These are phyloP conservation scores for Nymphaea colorata DNA, from an alignment of 164 flowering plant genomes.

Conservation along the genomic window DNA sequence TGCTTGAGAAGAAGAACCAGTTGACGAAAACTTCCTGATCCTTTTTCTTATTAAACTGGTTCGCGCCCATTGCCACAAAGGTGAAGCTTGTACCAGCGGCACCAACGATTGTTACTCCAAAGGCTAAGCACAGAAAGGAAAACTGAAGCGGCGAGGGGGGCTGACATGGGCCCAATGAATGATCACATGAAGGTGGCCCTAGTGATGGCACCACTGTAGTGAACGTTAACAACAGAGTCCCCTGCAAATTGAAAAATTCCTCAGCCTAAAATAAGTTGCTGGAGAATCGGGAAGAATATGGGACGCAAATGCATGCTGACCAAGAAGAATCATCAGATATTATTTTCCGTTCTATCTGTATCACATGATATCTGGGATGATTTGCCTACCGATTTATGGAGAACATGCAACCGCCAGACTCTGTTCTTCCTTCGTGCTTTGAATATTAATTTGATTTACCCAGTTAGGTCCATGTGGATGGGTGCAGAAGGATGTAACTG, in stretches of 20 bases:
- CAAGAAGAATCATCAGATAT: too few relatives aligned
- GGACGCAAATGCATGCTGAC: too few relatives aligned
- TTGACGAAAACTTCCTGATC: constrained; percentile 37
- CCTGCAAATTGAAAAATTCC: constrained; percentile 17
- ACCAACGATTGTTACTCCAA: constrained; percentile 21
- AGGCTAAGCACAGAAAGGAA: constrained; percentile 15
- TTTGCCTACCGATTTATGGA: too few relatives aligned
- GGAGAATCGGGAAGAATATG: too few relatives aligned
- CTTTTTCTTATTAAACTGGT: constrained; percentile 23
- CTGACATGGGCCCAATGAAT: neutral
- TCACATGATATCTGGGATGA: too few relatives aligned
- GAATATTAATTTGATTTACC: too few relatives aligned
- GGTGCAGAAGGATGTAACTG: too few relatives aligned
- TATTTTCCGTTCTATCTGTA: too few relatives aligned
- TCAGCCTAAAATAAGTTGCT: too few relatives aligned
- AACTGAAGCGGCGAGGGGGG: constrained; percentile 15
- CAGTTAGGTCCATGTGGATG: too few relatives aligned
- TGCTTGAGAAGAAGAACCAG: constrained; percentile 31
- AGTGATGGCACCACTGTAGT: constrained; percentile 25
- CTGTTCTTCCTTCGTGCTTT: too few relatives aligned
- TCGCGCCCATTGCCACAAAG: constrained; percentile 32
- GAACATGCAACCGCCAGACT: too few relatives aligned
- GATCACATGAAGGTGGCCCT: constrained; percentile 30
- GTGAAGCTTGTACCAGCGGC: constrained; percentile 34
- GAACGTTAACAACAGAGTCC: constrained; percentile 22